Conservation (phyloP, 1,284 basidiomycete species). For the Megacollybia platyphylla region DNA sequence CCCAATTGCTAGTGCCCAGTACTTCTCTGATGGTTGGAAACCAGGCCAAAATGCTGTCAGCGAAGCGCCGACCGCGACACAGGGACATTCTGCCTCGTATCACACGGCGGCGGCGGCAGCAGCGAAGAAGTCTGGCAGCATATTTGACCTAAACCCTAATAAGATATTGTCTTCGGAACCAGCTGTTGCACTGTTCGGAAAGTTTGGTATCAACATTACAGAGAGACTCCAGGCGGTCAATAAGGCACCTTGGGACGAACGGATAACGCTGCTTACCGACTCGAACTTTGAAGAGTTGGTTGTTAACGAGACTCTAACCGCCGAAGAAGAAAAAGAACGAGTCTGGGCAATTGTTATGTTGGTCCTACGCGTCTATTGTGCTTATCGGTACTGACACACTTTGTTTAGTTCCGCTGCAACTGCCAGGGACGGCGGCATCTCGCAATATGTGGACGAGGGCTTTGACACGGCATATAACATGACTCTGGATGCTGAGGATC, state of each 20-base stretch:
- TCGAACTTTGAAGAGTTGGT: slow-evolving; percentile 58
- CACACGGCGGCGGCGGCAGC: slow-evolving; percentile 1
- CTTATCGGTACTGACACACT: slow-evolving; percentile 3
- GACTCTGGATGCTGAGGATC: slow-evolving; percentile 43
- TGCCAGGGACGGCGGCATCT: slow-evolving; percentile 45
- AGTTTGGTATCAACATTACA: slow-evolving; percentile 57
- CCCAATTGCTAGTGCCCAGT: slow-evolving; percentile 40
- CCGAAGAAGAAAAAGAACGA: slow-evolving; percentile 50
- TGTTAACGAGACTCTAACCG: slow-evolving; percentile 47
- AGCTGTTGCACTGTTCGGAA: slow-evolving; percentile 35
- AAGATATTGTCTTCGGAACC: slow-evolving; percentile 37
- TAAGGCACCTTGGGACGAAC: slow-evolving; percentile 44
- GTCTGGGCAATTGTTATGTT: slow-evolving; percentile 67
- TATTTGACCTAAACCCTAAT: slow-evolving; percentile 20
- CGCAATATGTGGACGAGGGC: slow-evolving; percentile 51
- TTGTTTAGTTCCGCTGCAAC: slow-evolving; percentile 43
- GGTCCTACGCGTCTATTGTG: slow-evolving; percentile 13
- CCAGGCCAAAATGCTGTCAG: slow-evolving; percentile 47
- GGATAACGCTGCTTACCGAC: slow-evolving; percentile 65
- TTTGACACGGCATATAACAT: slow-evolving; percentile 63
- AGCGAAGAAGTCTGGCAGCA: neutral
- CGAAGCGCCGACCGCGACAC: slow-evolving; percentile 11
- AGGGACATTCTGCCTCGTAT: slow-evolving; percentile 1
- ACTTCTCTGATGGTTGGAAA: slow-evolving; percentile 67
- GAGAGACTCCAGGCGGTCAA: slow-evolving; percentile 34